Percentiles rank a stretch among this genome's conserved stretches.
phyloP scores from a whole-genome alignment of 1,284 basidiomycete genomes.

The Schizophyllum amplum region DNA sequence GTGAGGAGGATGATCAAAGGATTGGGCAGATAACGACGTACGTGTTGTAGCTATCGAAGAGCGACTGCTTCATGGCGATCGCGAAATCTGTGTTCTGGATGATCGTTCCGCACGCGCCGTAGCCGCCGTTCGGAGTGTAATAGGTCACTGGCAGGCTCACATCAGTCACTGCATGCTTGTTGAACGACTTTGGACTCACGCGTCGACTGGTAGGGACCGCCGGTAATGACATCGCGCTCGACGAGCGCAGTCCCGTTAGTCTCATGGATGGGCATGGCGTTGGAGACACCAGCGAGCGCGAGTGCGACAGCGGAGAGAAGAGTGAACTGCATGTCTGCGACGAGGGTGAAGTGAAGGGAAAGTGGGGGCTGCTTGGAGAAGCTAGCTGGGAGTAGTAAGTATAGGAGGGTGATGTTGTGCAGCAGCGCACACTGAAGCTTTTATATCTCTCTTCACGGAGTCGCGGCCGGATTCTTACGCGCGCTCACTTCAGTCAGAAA shows the following conservation, averaged over 20 bases:
- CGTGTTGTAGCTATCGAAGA: not conserved
- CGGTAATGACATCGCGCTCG: not conserved
- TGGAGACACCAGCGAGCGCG: not conserved
- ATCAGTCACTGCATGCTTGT: not conserved
- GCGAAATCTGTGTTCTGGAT: conserved; percentile 19
- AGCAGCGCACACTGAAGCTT: too few species aligned
- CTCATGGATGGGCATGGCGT: not conserved
- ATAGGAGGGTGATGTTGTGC: not conserved
- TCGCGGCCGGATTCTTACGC: too few species aligned
- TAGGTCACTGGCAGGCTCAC: conserved; percentile 4
- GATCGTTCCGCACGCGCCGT: conserved; percentile 18
- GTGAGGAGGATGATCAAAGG: not conserved
- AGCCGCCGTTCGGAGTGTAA: conserved; percentile 9
- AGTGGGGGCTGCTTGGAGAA: not conserved
- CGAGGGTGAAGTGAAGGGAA: not conserved
- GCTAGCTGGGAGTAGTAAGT: not conserved
- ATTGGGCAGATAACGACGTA: not conserved
- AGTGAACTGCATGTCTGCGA: not conserved
- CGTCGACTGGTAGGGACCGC: not conserved
- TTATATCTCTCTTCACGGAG: too few species aligned
- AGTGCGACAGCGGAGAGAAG: not conserved
- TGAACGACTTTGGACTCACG: not conserved
- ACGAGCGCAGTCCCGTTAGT: not conserved
- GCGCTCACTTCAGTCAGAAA: too few species aligned
- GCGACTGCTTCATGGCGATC: conserved; percentile 17